These are phyloP conservation scores for Taphrina deformans DNA, from an alignment of 1,139 yeast species.

Conservation along the genomic window DNA sequence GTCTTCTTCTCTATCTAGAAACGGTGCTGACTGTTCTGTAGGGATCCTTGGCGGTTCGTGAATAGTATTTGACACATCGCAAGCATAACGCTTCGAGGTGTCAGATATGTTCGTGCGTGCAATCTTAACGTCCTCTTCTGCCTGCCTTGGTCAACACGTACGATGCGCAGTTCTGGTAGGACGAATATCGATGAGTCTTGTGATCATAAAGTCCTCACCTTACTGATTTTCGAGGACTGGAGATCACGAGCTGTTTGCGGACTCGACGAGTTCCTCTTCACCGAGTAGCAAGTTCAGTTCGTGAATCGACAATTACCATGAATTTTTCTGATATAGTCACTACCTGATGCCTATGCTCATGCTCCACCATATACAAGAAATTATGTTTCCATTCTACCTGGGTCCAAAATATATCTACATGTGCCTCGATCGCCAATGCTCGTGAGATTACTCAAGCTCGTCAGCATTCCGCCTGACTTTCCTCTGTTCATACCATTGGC, in stretches of 20 bases:
- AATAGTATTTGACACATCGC: neutral
- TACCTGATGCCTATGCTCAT: no score
- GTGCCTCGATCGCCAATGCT: slow-evolving; percentile 39
- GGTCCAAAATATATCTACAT: slow-evolving; percentile 37
- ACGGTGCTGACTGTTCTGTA: neutral
- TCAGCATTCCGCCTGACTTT: neutral
- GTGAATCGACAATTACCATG: neutral
- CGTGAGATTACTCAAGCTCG: neutral
- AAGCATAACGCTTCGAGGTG: neutral
- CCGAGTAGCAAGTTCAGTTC: neutral
- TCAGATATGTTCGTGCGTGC: neutral
- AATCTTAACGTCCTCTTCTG: slow-evolving; percentile 29
- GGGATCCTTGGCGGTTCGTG: neutral
- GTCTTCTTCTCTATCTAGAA: neutral
- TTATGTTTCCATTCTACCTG: slow-evolving; percentile 29
- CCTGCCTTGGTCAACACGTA: slow-evolving; percentile 31
- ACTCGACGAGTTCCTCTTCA: neutral
- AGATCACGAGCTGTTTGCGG: slow-evolving; percentile 26
- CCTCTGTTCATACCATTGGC: neutral
- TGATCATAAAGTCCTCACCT: slow-evolving; percentile 32
- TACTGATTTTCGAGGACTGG: slow-evolving; percentile 34
- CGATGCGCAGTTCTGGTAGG: slow-evolving; percentile 34
- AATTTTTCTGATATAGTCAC: neutral
- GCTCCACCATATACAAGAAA: neutral
- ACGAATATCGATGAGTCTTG: slow-evolving; percentile 25